Evolutionary conservation across 2,329 filamentous ascomycete genomes (phyloP), one percentile per base, ranked within the genome.

Genomic region (Alternaria triticimaculans): DNA sequence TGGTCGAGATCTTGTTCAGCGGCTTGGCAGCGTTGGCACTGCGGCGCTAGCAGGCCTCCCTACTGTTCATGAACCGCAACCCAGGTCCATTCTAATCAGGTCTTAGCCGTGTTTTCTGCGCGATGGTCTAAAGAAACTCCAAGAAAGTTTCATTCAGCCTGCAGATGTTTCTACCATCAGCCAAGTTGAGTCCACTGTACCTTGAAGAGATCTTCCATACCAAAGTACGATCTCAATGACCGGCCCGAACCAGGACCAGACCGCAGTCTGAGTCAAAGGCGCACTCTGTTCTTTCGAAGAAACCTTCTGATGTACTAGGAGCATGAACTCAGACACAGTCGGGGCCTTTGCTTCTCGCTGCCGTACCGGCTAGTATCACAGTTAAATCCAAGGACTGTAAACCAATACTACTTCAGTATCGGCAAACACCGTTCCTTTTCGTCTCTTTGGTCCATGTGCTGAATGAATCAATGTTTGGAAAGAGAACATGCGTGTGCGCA

Each of bases 1-100:
- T 37, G 49, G 49, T 53, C 49, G 49, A 53, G 49, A 53, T 53
- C 49, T 53, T 53, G 28, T 37, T 53, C 49, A 37, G 3, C 28
- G 28, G 21, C 49, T 53, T 53, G 49, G 49, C 49, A 53, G 21
- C 28, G 21, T 53, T 53, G 49, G 49, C 49, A 53, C 28, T 53
- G 49, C 20, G 14, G 14, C 18, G 49, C 49, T 51, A 50, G n/a
- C 26, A 30, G 18, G 6, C 48, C 15, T 30, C 48, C 25, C 48
- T 28, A 15, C 26, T 41, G 4, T n/a, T 9, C 8, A n/a, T 4
- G 33, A 30, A 30, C 28, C 26, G n/a, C 48, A 15, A 12, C 10
- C 12, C 15, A 20, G n/a, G 41, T 44, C 9, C 11, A 20, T 44
- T 44, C 43, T 21, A 45, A 30, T 18, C 20, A 11, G 44, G 44